These are phyloP conservation scores for Arctium lappa DNA, from an alignment of 129 eudicot species.

Conservation along the genomic window DNA sequence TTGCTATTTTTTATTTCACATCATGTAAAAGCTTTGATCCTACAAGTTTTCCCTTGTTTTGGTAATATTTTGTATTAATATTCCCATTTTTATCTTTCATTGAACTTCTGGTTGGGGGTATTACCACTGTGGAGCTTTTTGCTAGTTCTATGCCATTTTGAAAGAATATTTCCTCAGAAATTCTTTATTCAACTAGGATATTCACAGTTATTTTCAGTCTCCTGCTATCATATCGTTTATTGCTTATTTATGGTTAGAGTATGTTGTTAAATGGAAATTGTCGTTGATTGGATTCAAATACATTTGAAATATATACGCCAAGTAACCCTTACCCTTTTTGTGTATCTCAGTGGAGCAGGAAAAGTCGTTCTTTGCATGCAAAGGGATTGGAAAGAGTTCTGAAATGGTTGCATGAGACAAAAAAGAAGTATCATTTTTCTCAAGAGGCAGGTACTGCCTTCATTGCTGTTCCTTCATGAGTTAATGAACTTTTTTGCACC, in stretches of 20 bases:
- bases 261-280: not conserved
- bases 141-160: not conserved
- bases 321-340: not conserved
- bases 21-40: not conserved
- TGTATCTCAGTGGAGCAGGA: constrained; percentile 77
- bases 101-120: not conserved
- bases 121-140: not conserved
- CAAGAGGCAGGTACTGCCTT: constrained; percentile 53
- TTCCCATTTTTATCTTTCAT: not conserved
- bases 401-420: constrained; percentile 63
- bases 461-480: not conserved
- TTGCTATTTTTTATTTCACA: not conserved
- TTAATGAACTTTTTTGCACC: constrained; percentile 1
- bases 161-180: no score
- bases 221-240: not conserved
- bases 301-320: not conserved
- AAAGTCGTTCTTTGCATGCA: constrained; percentile 78
- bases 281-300: not conserved
- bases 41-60: not conserved
- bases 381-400: constrained; percentile 65
- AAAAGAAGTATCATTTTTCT: constrained; percentile 34
- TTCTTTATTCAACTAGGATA: not conserved
- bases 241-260: not conserved
- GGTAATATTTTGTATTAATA: not conserved
- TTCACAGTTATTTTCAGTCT: not conserved